Evolutionary conservation across 2,329 filamentous ascomycete genomes (phyloP).

Genomic region (Clonostachys sp.): DNA sequence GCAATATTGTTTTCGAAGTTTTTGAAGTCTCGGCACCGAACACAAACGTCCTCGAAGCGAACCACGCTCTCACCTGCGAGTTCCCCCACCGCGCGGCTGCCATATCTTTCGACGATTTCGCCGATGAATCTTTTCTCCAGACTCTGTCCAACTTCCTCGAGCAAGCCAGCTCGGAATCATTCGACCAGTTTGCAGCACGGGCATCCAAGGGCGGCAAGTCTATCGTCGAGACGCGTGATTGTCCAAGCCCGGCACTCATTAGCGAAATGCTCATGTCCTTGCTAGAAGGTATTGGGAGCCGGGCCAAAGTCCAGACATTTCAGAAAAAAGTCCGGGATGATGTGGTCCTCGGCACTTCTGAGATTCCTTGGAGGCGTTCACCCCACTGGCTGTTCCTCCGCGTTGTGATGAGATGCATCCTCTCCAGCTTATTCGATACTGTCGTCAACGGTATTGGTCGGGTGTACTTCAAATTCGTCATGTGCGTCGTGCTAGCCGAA

Average conservation of each 20-base stretch:
- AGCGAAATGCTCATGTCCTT: conserved; percentile 57
- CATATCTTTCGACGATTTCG: conserved; percentile 27
- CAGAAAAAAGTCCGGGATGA: conserved; percentile 60
- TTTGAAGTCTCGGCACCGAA: conserved; percentile 56
- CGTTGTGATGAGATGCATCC: conserved; percentile 48
- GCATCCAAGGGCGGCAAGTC: conserved; percentile 45
- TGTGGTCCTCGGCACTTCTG: conserved; percentile 40
- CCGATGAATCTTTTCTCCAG: conserved; percentile 11
- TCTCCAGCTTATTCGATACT: conserved; percentile 32
- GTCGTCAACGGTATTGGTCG: background rate
- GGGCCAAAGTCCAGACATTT: conserved; percentile 28
- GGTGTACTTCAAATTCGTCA: conserved; percentile 48
- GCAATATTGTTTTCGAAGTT: conserved; percentile 37
- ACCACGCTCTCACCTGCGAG: conserved; percentile 48
- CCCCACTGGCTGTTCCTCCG: conserved; percentile 60
- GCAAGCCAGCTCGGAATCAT: conserved; percentile 46
- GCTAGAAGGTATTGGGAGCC: conserved; percentile 49
- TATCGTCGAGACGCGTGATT: conserved; percentile 50
- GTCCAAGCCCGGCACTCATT: conserved; percentile 45
- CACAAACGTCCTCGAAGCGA: conserved; percentile 43
- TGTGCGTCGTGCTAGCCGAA: conserved; percentile 39
- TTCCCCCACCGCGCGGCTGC: conserved; percentile 53
- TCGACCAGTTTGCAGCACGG: conserved; percentile 47
- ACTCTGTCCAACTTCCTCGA: conserved; percentile 48
- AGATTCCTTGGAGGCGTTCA: conserved; percentile 56